Evolutionary conservation across 2,329 filamentous ascomycete genomes (phyloP).

Genomic region (Emergomyces pasteurianus): DNA sequence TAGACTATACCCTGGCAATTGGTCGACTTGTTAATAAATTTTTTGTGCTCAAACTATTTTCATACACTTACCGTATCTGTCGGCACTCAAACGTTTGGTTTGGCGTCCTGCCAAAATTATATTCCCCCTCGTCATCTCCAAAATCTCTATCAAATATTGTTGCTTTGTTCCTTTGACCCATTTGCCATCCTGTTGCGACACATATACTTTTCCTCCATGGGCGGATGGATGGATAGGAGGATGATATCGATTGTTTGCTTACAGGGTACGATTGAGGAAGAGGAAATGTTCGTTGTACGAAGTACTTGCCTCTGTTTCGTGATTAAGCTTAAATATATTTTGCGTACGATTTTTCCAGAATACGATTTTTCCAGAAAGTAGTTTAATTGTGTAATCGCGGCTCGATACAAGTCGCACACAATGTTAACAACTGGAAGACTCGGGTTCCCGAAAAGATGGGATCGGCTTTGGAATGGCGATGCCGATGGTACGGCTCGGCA

Average conservation of each 20-base stretch:
- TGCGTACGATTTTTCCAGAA: no score
- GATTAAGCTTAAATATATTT: not conserved
- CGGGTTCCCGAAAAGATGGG: not conserved
- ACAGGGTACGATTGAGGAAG: no score
- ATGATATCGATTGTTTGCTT: no score
- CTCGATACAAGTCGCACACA: not conserved
- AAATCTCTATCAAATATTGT: not conserved
- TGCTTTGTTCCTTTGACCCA: not conserved
- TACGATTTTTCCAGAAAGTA: no score
- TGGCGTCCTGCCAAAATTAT: not conserved
- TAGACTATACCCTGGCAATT: not conserved
- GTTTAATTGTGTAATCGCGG: not conserved
- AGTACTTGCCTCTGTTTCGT: not conserved
- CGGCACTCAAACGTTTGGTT: not conserved
- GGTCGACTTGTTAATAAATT: not conserved
- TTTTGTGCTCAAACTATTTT: not conserved
- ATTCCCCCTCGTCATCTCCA: not conserved
- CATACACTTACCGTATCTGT: not conserved
- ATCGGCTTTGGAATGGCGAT: not conserved
- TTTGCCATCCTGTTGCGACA: no score
- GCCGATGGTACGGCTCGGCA: not conserved
- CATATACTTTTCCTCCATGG: no score
- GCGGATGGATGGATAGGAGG: no score
- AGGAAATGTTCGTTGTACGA: not conserved
- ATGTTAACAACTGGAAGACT: not conserved